Conservation (phyloP, 106 monocot genomes). For the Acanthochlamys bracteata region DNA sequence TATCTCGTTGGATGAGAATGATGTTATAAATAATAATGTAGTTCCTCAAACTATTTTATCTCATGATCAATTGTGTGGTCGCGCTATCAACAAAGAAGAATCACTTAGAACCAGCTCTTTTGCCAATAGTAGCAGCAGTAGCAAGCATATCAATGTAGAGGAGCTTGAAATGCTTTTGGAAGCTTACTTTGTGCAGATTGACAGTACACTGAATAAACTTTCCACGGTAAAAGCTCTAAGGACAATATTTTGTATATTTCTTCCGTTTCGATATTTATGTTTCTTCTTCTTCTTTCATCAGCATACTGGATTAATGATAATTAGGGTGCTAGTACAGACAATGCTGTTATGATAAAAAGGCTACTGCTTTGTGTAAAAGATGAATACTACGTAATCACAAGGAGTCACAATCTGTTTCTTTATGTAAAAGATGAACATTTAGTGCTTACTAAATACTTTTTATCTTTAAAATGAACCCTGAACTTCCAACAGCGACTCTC, state of each 20-base stretch:
- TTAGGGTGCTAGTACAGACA: no score
- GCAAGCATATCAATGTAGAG: conserved; percentile 28
- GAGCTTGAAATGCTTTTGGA: conserved; percentile 82
- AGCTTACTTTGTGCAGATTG: conserved; percentile 71
- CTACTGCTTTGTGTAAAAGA: no score
- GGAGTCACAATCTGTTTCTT: no score
- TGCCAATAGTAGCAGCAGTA: conserved; percentile 33
- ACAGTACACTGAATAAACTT: conserved; percentile 59
- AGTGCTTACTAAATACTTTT: no score
- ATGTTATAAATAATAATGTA: conserved; percentile 1
- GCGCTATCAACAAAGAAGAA: conserved; percentile 9
- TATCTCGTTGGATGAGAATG: conserved; percentile 15
- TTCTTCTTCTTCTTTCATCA: background rate
- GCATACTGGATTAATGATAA: no score
- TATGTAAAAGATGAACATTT: no score
- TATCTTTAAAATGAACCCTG: no score
- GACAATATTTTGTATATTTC: background rate
- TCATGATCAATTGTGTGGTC: background rate
- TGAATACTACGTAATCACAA: no score
- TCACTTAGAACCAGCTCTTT: conserved; percentile 11
- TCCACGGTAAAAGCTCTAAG: conserved; percentile 32
- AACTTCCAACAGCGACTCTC: no score
- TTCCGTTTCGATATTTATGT: no score
- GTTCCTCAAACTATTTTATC: conserved; percentile 7
- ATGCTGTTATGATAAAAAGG: no score